Conservation (phyloP, 768 basidiomycete genomes). For the Agaricus blazei region DNA sequence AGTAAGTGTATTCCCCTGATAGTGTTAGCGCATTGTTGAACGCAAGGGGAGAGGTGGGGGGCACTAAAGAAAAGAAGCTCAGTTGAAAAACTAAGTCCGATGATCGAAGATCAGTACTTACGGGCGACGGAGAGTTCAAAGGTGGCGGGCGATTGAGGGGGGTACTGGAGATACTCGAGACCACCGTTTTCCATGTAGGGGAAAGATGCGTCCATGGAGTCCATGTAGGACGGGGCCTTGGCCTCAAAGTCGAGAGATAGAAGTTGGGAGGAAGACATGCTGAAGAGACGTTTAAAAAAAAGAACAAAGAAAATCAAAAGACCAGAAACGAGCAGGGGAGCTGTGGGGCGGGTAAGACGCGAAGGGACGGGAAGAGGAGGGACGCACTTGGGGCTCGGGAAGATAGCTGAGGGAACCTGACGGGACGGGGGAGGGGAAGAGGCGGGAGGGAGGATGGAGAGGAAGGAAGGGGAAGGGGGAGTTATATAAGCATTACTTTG, state of each 20-base stretch:
- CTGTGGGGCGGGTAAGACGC: constrained; percentile 22
- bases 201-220: constrained; percentile 38
- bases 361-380: constrained; percentile 18
- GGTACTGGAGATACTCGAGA: constrained; percentile 67
- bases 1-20: constrained; percentile 52
- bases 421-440: constrained; percentile 24
- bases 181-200: constrained; percentile 46
- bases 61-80: constrained; percentile 33
- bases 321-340: constrained; percentile 16
- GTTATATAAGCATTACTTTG: constrained; percentile 15
- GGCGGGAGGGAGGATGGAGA: constrained; percentile 24
- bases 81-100: constrained; percentile 1
- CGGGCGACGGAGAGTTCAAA: constrained; percentile 64
- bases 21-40: constrained; percentile 56
- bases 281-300: constrained; percentile 21
- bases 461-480: constrained; percentile 14
- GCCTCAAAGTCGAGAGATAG: constrained; percentile 46
- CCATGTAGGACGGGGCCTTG: constrained; percentile 44
- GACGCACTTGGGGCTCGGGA: constrained; percentile 19
- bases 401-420: constrained; percentile 18
- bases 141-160: constrained; percentile 47
- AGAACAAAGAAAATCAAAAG: constrained; percentile 24
- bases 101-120: constrained; percentile 30
- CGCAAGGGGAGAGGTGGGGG: constrained; percentile 57
- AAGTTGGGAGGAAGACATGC: constrained; percentile 27